Percentiles rank a stretch among this genome's conserved stretches.
These are phyloP conservation scores for Termitomyces titanicus DNA, from an alignment of 768 basidiomycete genomes.

Conservation along the genomic window DNA sequence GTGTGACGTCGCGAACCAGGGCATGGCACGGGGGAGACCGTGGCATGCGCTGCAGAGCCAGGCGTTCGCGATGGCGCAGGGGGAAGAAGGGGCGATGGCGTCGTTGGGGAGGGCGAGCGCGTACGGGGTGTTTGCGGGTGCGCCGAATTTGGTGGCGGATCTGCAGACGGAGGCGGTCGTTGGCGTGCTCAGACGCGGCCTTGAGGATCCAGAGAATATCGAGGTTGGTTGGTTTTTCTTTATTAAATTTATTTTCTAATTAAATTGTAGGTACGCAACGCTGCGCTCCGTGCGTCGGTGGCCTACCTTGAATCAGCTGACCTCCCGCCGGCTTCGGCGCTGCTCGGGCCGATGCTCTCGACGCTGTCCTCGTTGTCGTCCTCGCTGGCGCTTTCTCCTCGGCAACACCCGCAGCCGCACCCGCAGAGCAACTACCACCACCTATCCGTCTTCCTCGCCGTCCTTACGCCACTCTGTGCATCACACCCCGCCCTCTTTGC, in stretches of 20 bases:
- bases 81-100: too few species aligned
- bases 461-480: constrained; percentile 67
- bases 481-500: constrained; percentile 70
- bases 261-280: constrained; percentile 74
- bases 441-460: constrained; percentile 62
- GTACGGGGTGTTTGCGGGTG: constrained; percentile 68
- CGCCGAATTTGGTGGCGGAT: constrained; percentile 74
- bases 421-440: constrained; percentile 38
- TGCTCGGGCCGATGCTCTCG: constrained; percentile 60
- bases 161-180: constrained; percentile 69
- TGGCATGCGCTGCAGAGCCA: constrained; percentile 81
- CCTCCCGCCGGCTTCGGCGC: constrained; percentile 46
- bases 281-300: constrained; percentile 66
- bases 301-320: constrained; percentile 68
- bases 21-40: constrained; percentile 70
- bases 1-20: constrained; percentile 71
- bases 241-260: too few species aligned
- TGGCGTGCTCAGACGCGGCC: constrained; percentile 59
- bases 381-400: neutral
- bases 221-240: too few species aligned
- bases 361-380: neutral
- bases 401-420: neutral
- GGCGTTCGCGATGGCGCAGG: constrained; percentile 61
- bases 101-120: too few species aligned
- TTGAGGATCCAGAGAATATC: constrained; percentile 50